These are phyloP conservation scores for Solanum peruvianum DNA, from an alignment of 257 asterid species.

Conservation along the genomic window DNA sequence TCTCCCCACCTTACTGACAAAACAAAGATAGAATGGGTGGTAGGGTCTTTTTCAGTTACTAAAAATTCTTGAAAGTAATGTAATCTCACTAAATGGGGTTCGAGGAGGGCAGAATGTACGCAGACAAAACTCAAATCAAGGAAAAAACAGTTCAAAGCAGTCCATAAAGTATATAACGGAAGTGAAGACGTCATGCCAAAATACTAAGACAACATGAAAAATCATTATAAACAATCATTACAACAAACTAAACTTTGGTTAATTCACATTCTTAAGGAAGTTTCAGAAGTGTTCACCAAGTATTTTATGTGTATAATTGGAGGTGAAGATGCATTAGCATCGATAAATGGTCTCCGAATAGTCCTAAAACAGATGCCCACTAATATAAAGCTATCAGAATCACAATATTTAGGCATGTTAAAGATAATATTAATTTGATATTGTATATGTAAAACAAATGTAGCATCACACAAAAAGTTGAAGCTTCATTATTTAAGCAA, in stretches of 20 bases:
- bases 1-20: not conserved
- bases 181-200: not conserved
- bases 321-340: conserved; percentile 1
- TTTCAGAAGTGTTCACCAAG: not conserved
- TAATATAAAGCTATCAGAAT: not conserved
- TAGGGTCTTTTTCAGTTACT: not conserved
- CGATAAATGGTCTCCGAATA: not conserved
- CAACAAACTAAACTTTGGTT: not conserved
- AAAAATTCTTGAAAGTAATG: not conserved
- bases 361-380: conserved; percentile 18
- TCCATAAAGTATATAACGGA: not conserved
- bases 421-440: not conserved
- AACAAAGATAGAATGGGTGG: not conserved
- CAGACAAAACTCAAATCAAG: not conserved
- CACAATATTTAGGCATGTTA: not conserved
- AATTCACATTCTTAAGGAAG: not conserved
- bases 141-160: too few species aligned
- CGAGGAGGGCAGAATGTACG: too few species aligned
- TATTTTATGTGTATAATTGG: not conserved
- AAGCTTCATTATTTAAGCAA: conserved; percentile 10
- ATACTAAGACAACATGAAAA: not conserved
- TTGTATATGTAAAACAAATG: not conserved
- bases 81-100: not conserved
- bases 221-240: not conserved
- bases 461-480: not conserved